Percentiles rank a stretch among this genome's conserved stretches.
Evolutionary conservation across 2,329 filamentous ascomycete species (phyloP).

Genomic region (Fusarium papillatum): DNA sequence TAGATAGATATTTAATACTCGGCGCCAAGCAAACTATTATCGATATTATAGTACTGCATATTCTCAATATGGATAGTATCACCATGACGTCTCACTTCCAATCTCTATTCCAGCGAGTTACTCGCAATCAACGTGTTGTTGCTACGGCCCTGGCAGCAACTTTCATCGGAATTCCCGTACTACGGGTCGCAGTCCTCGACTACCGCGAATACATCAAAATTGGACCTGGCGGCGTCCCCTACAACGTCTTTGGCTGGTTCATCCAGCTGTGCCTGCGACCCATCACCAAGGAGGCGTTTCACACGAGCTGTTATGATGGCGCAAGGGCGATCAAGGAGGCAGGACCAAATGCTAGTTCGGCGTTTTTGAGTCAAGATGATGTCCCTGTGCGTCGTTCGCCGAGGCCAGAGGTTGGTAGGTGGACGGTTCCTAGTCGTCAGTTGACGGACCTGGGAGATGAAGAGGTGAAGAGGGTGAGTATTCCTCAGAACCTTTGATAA

Average conservation of each 20-base stretch:
- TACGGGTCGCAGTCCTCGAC: constrained; percentile 18
- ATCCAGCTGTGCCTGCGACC: constrained; percentile 25
- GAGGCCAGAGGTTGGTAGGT: constrained; percentile 21
- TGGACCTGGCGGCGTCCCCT: constrained; percentile 20
- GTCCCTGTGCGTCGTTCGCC: constrained; percentile 22
- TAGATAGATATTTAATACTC: not conserved
- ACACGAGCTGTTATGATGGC: constrained; percentile 13
- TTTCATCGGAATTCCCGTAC: constrained; percentile 15
- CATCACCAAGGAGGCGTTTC: constrained; percentile 22
- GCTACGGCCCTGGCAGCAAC: constrained; percentile 4
- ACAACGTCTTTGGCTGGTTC: constrained; percentile 31
- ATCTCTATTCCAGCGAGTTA: not conserved
- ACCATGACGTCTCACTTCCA: constrained; percentile 24
- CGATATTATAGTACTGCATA: not conserved
- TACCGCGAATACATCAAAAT: constrained; percentile 31
- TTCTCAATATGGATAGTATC: not conserved
- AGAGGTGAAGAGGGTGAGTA: not conserved
- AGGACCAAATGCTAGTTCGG: constrained; percentile 18
- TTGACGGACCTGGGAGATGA: constrained; percentile 19
- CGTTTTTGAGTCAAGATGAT: constrained; percentile 25
- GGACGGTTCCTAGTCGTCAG: constrained; percentile 34
- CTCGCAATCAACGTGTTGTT: constrained; percentile 7
- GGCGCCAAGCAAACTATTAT: not conserved
- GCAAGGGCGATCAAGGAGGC: not conserved
- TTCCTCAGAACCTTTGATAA: not conserved